Evolutionary conservation across 2,329 filamentous ascomycete genomes (phyloP).

Genomic region (Talaromyces sp.): DNA sequence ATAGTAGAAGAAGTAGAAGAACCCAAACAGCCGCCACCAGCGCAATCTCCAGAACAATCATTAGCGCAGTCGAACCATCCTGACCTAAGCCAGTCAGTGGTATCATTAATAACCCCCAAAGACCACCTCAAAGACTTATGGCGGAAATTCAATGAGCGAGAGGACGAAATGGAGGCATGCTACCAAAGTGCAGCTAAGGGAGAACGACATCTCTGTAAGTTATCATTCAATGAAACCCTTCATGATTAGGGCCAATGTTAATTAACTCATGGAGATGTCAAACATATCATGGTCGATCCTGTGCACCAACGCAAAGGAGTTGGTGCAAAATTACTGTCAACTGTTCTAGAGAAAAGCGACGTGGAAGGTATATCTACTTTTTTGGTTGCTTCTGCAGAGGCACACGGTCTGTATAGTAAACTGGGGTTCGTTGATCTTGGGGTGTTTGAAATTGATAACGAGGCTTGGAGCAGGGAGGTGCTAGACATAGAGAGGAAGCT

Average conservation of each 20-base stretch:
- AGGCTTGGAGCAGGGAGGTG: conserved; percentile 2
- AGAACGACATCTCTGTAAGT: conserved; percentile 1
- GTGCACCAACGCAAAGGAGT: conserved; percentile 7
- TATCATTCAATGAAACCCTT: not conserved
- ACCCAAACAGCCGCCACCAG: not conserved
- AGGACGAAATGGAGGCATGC: conserved; percentile 7
- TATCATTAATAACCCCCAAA: not conserved
- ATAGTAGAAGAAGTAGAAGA: not conserved
- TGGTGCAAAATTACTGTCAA: not conserved
- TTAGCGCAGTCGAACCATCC: not conserved
- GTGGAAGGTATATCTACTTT: not conserved
- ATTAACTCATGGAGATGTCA: not conserved
- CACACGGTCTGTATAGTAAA: not conserved
- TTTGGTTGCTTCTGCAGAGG: conserved; percentile 4
- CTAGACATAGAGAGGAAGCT: not conserved
- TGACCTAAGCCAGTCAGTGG: not conserved
- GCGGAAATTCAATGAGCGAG: not conserved
- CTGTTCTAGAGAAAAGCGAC: conserved; percentile 6
- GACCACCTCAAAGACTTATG: not conserved
- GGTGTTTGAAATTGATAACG: conserved; percentile 5
- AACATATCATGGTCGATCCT: conserved; percentile 6
- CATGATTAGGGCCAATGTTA: not conserved
- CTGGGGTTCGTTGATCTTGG: conserved; percentile 2
- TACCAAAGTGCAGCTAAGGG: conserved; percentile 1
- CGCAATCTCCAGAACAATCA: not conserved